phyloP scores from a whole-genome alignment of 2,329 filamentous ascomycete species.

The Bipolaris bicolor region DNA sequence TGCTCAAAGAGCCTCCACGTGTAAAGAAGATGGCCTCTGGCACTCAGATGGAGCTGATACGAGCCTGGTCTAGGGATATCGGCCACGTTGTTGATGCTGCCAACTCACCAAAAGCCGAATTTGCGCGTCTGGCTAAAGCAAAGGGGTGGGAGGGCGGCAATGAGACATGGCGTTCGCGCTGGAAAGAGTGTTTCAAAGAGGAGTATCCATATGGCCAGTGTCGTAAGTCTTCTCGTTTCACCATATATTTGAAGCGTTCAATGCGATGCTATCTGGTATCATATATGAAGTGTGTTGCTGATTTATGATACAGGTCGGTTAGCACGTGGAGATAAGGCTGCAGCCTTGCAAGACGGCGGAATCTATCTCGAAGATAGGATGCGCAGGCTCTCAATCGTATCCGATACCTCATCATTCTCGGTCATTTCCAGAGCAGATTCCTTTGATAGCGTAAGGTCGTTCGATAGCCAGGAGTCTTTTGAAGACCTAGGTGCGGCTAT shows the following conservation, averaged over 20 bases:
- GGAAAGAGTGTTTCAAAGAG: conserved; percentile 27
- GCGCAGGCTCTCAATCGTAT: conserved; percentile 24
- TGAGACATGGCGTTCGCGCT: conserved; percentile 21
- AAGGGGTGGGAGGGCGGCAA: conserved; percentile 29
- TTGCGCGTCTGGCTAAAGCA: conserved; percentile 27
- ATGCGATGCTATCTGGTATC: neutral
- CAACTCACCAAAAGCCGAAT: conserved; percentile 27
- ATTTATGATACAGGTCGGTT: neutral
- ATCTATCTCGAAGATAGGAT: conserved; percentile 11
- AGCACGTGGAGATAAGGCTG: neutral
- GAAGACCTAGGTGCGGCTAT: neutral
- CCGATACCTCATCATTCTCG: conserved; percentile 23
- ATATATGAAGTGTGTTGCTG: neutral
- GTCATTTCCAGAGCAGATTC: conserved; percentile 24
- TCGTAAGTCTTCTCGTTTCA: conserved; percentile 10
- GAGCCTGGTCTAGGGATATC: conserved; percentile 19
- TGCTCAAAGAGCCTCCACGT: neutral
- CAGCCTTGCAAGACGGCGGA: neutral
- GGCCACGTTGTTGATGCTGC: conserved; percentile 15
- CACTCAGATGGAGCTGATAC: conserved; percentile 18
- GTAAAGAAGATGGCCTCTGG: conserved; percentile 11
- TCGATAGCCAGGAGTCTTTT: conserved; percentile 3
- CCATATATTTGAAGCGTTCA: neutral
- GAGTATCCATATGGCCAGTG: conserved; percentile 16
- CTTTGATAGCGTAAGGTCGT: conserved; percentile 15